Evolutionary conservation across 1,284 basidiomycete genomes (phyloP), one percentile per base, ranked within the genome.

Genomic region (Ceratobasidium sp.): DNA sequence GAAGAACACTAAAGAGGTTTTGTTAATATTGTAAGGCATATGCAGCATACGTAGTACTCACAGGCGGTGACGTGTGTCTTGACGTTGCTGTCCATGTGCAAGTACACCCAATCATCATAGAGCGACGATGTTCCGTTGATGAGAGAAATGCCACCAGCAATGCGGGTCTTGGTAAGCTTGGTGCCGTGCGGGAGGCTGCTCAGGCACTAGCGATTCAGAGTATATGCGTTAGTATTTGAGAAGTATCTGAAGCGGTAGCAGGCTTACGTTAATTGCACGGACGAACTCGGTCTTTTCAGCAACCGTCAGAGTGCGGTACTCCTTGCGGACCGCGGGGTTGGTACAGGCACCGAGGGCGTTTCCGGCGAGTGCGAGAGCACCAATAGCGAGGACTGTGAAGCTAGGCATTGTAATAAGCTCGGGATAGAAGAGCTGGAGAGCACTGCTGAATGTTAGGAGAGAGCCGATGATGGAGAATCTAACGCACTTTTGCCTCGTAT

Each of bases 21-120:
- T 33, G 13, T 52, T 12, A n/a, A 26, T 33, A 52, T 15, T 52
- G 10, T 7, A 12, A 33, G 28, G 15, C 5, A 23, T 26, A 44
- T 15, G 52, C 13, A n/a, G 46, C 26, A 54, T 28, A 12, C 62
- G 23, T 40, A 7, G 10, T 28, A 75, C 71, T 75, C 28, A 75
- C 68, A 54, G 12, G 56, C 66, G 3, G 65, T 77, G 57, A 77
- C 46, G 28, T 77, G 77, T 2, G 77, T 64, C 59, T 68, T 77
- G 44, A 62, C 62, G 40, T 77, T 64, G n/a, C 61, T 44, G 40
- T 75, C 71, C 9, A 65, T 59, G 40, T 77, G 77, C 7, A 65
- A 46, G 38, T 77, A 77, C 17, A 57, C 54, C 61, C 66, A 77
- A 44, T 77, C 77, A 46, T 77, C 77, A 52, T 77, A 77, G 57